Conservation (phyloP, 2,329 filamentous ascomycete species). For the Phialophora chinensis region DNA sequence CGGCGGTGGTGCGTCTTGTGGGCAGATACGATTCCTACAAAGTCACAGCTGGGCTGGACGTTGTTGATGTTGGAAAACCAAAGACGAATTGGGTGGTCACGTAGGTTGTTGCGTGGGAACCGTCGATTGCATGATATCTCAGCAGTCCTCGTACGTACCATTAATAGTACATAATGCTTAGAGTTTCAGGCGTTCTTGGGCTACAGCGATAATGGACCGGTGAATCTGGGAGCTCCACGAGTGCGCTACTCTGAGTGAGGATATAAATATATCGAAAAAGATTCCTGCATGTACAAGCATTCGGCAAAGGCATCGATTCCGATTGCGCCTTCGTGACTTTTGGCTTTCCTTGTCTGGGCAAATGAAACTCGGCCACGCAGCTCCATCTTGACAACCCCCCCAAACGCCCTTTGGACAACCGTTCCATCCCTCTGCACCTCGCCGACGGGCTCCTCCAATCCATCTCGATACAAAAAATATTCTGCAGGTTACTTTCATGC, state of each 20-base stretch:
- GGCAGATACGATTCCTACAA: conserved; percentile 1
- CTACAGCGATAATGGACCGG: not conserved
- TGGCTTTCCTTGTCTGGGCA: not conserved
- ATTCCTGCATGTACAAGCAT: not conserved
- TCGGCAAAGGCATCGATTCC: not conserved
- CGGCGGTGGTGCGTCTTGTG: not conserved
- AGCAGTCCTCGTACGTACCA: not conserved
- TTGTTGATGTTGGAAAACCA: not conserved
- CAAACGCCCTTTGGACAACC: not conserved
- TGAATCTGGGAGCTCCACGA: not conserved
- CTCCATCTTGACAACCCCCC: not conserved
- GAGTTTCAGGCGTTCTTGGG: not conserved
- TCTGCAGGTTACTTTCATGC: conserved; percentile 14
- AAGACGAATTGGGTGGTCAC: conserved; percentile 7
- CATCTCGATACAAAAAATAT: not conserved
- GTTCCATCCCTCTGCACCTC: conserved; percentile 2
- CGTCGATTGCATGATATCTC: not conserved
- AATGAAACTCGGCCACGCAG: conserved; percentile 22
- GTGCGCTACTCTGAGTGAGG: not conserved
- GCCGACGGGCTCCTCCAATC: conserved; percentile 14
- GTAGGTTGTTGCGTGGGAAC: not conserved
- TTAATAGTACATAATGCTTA: not conserved
- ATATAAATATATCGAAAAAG: not conserved
- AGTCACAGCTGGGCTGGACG: conserved; percentile 3
- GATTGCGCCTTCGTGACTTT: not conserved